phyloP scores from a whole-genome alignment of 345 rosid genomes.

The Erysimum cheiranthoides region DNA sequence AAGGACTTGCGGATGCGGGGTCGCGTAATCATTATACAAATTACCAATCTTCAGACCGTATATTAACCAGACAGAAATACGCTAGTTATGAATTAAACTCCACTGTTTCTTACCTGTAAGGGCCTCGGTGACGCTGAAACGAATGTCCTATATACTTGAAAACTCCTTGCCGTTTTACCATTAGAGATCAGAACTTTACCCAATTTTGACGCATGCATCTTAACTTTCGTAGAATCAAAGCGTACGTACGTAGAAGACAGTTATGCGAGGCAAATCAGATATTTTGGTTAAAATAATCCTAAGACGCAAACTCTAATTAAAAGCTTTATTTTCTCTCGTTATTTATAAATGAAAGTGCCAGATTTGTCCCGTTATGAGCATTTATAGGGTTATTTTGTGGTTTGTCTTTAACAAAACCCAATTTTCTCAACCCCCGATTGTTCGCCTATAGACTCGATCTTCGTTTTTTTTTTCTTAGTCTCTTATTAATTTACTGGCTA shows the following conservation, averaged over 20 bases:
- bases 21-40: too few relatives aligned
- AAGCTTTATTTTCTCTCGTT: constrained; percentile 1
- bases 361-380: constrained; percentile 30
- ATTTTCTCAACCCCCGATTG: constrained; percentile 32
- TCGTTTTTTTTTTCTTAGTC: not conserved
- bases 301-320: constrained; percentile 28
- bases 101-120: constrained; percentile 38
- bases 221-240: constrained; percentile 1
- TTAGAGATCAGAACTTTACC: constrained; percentile 31
- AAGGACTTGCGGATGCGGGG: too few relatives aligned
- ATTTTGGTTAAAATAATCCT: not conserved
- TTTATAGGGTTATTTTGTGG: constrained; percentile 34
- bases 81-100: too few relatives aligned
- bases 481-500: not conserved
- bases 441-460: constrained; percentile 37
- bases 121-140: constrained; percentile 49
- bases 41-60: too few relatives aligned
- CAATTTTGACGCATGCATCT: constrained; percentile 39
- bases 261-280: not conserved
- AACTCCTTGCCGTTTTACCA: constrained; percentile 38
- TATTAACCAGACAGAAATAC: too few relatives aligned
- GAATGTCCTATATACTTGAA: constrained; percentile 27
- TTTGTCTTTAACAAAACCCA: constrained; percentile 4
- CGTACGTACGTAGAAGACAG: constrained; percentile 15
- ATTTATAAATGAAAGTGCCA: not conserved